Percentiles rank a stretch among this genome's conserved stretches.
phyloP scores from a whole-genome alignment of 2,329 filamentous ascomycete genomes.

The Corynespora cassiicola region DNA sequence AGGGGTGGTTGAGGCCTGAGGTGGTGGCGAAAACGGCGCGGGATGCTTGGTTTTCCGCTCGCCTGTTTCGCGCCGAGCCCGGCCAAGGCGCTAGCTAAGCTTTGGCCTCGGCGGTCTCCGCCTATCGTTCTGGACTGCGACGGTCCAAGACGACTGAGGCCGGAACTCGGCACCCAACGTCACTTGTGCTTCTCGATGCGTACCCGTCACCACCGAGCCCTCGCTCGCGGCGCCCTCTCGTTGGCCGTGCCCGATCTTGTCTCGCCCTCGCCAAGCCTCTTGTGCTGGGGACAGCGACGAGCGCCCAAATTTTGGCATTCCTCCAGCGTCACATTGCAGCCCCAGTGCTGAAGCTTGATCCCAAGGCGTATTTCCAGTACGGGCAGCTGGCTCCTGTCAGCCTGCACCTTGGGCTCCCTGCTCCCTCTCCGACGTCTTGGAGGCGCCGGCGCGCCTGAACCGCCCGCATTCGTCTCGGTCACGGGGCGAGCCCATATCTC shows the following conservation, averaged over 20 bases:
- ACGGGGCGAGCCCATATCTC: slow-evolving; percentile 29
- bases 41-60: slow-evolving; percentile 34
- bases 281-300: slow-evolving; percentile 25
- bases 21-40: slow-evolving; percentile 18
- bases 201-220: slow-evolving; percentile 6
- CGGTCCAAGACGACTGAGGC: slow-evolving; percentile 3
- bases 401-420: no score
- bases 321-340: slow-evolving; percentile 15
- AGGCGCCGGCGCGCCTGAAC: slow-evolving; percentile 14
- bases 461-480: slow-evolving; percentile 16
- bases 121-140: slow-evolving; percentile 7
- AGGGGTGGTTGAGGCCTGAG: slow-evolving; percentile 14
- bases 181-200: neutral
- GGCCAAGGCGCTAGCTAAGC: slow-evolving; percentile 11
- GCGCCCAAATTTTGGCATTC: slow-evolving; percentile 13
- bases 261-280: slow-evolving; percentile 6
- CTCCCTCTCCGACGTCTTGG: no score
- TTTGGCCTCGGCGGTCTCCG: neutral
- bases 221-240: slow-evolving; percentile 13
- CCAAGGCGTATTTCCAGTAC: slow-evolving; percentile 22
- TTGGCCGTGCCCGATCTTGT: slow-evolving; percentile 21
- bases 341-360: slow-evolving; percentile 33
- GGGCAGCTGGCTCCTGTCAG: slow-evolving; percentile 15
- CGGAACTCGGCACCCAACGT: slow-evolving; percentile 15
- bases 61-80: slow-evolving; percentile 19